Evolutionary conservation across 345 rosid genomes (phyloP).

Genomic region (Rhodomyrtus tomentosa): DNA sequence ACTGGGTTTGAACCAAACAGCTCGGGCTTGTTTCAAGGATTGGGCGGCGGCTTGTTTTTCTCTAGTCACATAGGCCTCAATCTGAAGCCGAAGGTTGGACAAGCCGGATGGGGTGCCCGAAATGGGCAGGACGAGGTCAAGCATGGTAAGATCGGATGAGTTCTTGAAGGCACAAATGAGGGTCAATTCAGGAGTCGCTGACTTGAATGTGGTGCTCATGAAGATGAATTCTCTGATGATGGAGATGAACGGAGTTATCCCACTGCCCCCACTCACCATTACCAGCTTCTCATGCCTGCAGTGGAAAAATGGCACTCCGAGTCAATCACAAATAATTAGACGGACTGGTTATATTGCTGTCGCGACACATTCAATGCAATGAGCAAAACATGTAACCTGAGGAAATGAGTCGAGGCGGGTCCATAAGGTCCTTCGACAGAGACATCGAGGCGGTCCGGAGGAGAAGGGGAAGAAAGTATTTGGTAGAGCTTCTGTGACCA

Average conservation of each 20-base stretch:
- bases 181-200: constrained; percentile 13
- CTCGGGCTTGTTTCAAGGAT: constrained; percentile 7
- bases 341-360: background rate
- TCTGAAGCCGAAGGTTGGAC: constrained; percentile 7
- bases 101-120: background rate
- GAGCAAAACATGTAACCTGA: constrained; percentile 24
- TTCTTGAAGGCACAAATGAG: constrained; percentile 26
- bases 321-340: background rate
- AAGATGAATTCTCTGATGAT: constrained; percentile 26
- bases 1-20: constrained; percentile 52
- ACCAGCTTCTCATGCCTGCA: constrained; percentile 59
- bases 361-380: background rate
- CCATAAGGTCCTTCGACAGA: constrained; percentile 92
- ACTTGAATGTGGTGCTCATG: background rate
- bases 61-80: constrained; percentile 61
- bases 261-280: constrained; percentile 92
- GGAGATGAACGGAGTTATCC: constrained; percentile 82
- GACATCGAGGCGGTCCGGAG: constrained; percentile 35
- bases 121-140: constrained; percentile 28
- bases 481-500: constrained; percentile 71
- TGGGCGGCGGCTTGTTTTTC: constrained; percentile 22
- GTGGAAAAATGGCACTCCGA: background rate
- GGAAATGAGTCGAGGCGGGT: constrained; percentile 59
- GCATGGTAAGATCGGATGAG: constrained; percentile 29
- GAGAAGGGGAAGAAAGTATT: constrained; percentile 46